These are phyloP conservation scores for Rhynchospora tenuis DNA, from an alignment of 176 grass and related monocot genomes.

Conservation along the genomic window DNA sequence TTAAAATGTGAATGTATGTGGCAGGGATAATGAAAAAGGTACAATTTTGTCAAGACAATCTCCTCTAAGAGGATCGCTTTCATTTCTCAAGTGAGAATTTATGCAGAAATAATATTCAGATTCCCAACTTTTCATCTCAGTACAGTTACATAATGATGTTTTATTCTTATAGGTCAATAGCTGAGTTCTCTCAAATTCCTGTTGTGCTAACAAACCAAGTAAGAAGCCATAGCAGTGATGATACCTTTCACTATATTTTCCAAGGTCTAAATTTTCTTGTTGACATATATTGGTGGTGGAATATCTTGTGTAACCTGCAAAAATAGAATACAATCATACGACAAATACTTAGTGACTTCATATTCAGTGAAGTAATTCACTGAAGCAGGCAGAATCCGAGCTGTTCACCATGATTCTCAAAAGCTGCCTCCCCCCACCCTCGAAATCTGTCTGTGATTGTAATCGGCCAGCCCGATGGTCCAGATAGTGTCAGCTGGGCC, in stretches of 20 bases:
- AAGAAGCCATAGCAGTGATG: constrained; percentile 66
- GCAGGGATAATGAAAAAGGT: constrained; percentile 61
- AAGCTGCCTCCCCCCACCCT: too few relatives aligned
- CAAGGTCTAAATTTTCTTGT: constrained; percentile 55
- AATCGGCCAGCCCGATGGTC: too few relatives aligned
- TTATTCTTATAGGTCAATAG: constrained; percentile 57
- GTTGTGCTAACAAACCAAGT: constrained; percentile 97
- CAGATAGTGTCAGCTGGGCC: too few relatives aligned
- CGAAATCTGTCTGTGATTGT: too few relatives aligned
- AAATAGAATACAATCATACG: neutral
- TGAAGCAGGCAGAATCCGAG: too few relatives aligned
- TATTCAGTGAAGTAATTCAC: too few relatives aligned
- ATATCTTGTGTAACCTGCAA: neutral
- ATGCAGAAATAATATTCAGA: neutral
- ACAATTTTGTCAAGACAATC: constrained; percentile 37
- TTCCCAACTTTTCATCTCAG: neutral
- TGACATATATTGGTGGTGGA: neutral
- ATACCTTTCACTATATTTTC: constrained; percentile 64
- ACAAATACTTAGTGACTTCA: too few relatives aligned
- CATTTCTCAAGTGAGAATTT: constrained; percentile 85
- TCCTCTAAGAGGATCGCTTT: constrained; percentile 72
- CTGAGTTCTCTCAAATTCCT: constrained; percentile 82
- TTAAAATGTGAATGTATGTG: constrained; percentile 2
- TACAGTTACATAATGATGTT: constrained; percentile 22
- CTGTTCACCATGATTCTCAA: too few relatives aligned